Conservation (phyloP, 805 yeast species). For the Hanseniaspora meyeri region DNA sequence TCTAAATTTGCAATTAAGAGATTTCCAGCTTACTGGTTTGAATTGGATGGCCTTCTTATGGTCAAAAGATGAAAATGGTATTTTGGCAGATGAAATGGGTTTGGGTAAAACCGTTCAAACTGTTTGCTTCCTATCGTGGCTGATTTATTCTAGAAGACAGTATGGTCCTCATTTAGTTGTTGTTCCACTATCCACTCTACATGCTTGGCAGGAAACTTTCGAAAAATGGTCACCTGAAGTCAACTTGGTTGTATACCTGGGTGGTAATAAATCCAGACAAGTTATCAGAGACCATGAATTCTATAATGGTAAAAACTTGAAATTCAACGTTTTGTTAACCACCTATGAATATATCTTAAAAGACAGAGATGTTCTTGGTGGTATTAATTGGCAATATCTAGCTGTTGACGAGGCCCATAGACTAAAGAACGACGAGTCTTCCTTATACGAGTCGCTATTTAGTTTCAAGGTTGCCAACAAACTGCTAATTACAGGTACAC, state of each 20-base stretch:
- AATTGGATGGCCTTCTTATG: constrained; percentile 99
- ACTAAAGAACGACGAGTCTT: constrained; percentile 83
- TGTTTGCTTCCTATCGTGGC: constrained; percentile 86
- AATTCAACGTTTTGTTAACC: constrained; percentile 82
- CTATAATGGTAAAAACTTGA: constrained; percentile 57
- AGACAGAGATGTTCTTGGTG: constrained; percentile 69
- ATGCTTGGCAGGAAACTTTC: constrained; percentile 98
- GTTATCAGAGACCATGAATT: constrained; percentile 78
- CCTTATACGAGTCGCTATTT: constrained; percentile 75
- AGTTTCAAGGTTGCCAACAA: constrained; percentile 77
- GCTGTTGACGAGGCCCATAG: constrained; percentile 99
- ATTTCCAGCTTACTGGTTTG: constrained; percentile 93
- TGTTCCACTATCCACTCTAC: constrained; percentile 89
- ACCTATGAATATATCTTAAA: constrained; percentile 94
- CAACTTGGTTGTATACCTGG: constrained; percentile 84
- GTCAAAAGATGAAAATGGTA: constrained; percentile 96
- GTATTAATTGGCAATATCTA: constrained; percentile 84
- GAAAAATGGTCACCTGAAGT: constrained; percentile 96
- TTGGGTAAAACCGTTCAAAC: constrained; percentile 96
- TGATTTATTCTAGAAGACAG: constrained; percentile 86
- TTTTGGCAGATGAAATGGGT: constrained; percentile 98
- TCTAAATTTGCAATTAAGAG: constrained; percentile 67
- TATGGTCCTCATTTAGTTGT: constrained; percentile 96
- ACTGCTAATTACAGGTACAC: constrained; percentile 91
- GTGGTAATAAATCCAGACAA: constrained; percentile 76